Evolutionary conservation across 2,329 filamentous ascomycete species (phyloP), one percentile per base, ranked within the genome.

Genomic region (Elsinoe necatrix): DNA sequence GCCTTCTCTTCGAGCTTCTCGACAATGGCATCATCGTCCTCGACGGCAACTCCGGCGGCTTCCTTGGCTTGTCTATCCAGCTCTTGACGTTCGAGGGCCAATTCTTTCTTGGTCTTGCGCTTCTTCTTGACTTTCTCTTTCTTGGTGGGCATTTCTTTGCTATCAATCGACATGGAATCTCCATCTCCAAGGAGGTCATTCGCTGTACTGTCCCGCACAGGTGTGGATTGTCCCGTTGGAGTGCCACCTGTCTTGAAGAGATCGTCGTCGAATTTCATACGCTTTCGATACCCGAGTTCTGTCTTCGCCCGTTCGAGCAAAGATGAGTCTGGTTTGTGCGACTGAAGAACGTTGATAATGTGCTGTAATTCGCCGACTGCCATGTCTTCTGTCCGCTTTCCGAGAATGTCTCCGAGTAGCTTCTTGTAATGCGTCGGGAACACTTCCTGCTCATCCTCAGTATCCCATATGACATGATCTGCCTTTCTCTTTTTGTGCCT

Each of bases 231-330:
- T 20, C 61, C 58, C 1, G 51, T 59, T 34, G 58, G 58, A n/a
- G 79, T 75, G 12, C 79, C 74, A 21, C 76, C 72, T 41, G 76
- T 73, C 12, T 81, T 83, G 66, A 90, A 90, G 4, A 92, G 76
- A 63, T 89, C 87, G 63, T 92, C 87, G 58, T 91, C 87, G 67
- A 89, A 89, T 73, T 90, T 92, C 64, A 85, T 86, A 50, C 88
- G 83, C 70, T 95, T 93, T 52, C 87, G 81, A 47, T 85, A 80
- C 56, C 80, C 80, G 58, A 87, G 81, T 18, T 87, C 80, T 35
- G 85, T 83, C 43, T 83, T 74, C 37, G 86, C 81, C 37, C 89
- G 77, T 70, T 92, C 93, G 61, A 87, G 83, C 69, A 95, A 93
- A n/a, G 77, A 78, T 35, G 70, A 72, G 21, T 77, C 73, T 20